A percentile compares a stretch with the other conserved stretches of the same genome.
phyloP scores from a whole-genome alignment of 2,329 filamentous ascomycete species.

The Aureobasidium sp. region DNA sequence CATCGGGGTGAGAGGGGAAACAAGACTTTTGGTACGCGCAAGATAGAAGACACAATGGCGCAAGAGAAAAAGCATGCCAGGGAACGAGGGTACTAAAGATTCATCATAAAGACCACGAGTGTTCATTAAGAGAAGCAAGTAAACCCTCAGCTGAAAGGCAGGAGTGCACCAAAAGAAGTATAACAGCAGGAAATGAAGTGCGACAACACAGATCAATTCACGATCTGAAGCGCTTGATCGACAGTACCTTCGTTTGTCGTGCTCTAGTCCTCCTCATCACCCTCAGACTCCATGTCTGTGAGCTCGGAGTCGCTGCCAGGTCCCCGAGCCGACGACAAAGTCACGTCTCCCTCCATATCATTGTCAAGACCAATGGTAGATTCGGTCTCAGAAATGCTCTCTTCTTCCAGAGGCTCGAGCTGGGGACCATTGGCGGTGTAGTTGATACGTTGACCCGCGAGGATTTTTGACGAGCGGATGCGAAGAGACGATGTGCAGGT shows the following conservation, averaged over 20 bases:
- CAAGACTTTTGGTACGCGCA: too few relatives aligned
- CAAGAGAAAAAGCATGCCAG: too few relatives aligned
- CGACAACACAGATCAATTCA: too few relatives aligned
- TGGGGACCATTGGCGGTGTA: constrained; percentile 8
- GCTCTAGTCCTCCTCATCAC: neutral
- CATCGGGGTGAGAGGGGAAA: too few relatives aligned
- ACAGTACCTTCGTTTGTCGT: neutral
- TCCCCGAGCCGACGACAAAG: neutral
- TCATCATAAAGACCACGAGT: too few relatives aligned
- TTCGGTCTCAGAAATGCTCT: neutral
- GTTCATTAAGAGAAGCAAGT: too few relatives aligned
- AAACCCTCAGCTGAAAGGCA: too few relatives aligned
- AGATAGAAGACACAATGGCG: too few relatives aligned
- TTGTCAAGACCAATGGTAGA: neutral
- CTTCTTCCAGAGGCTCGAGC: neutral
- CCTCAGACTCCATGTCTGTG: constrained; percentile 2
- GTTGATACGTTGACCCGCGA: constrained; percentile 3
- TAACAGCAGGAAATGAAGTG: too few relatives aligned
- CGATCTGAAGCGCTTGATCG: too few relatives aligned
- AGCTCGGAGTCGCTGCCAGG: constrained; percentile 10
- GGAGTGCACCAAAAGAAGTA: too few relatives aligned
- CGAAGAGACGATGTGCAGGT: neutral
- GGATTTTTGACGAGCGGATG: constrained; percentile 8
- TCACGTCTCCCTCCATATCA: neutral
- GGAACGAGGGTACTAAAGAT: too few relatives aligned